These are phyloP conservation scores for Apostasia ramifera DNA, from an alignment of 106 monocot genomes.

Conservation along the genomic window DNA sequence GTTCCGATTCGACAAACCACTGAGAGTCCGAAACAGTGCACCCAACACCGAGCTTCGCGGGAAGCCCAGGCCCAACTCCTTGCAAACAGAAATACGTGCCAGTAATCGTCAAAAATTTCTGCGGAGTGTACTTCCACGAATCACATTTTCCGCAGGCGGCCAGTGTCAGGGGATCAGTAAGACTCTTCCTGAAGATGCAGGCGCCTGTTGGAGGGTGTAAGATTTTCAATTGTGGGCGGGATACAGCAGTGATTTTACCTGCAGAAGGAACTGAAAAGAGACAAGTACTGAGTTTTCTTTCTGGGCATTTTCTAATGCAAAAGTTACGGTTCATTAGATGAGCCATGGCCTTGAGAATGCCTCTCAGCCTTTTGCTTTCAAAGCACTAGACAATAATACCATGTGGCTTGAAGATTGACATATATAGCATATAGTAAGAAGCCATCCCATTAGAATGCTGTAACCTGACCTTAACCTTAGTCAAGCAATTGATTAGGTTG, in stretches of 20 bases:
- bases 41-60: neutral
- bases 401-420: no score
- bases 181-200: constrained; percentile 2
- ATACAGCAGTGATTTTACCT: neutral
- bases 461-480: no score
- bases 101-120: neutral
- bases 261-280: no score
- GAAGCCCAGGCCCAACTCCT: neutral
- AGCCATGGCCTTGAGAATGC: no score
- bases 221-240: neutral
- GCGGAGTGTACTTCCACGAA: constrained; percentile 9
- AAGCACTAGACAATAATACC: no score
- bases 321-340: no score
- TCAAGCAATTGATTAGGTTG: no score
- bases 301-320: no score
- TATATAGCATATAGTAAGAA: no score
- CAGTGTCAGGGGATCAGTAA: neutral
- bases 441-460: no score
- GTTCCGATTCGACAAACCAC: neutral
- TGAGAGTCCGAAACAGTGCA: constrained; percentile 6
- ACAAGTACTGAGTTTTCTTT: no score
- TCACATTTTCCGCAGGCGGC: neutral
- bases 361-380: no score
- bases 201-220: neutral
- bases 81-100: constrained; percentile 11